Evolutionary conservation across 78 protist genomes (phyloP).

Genomic region (Planoprotostelium fungivorum): DNA sequence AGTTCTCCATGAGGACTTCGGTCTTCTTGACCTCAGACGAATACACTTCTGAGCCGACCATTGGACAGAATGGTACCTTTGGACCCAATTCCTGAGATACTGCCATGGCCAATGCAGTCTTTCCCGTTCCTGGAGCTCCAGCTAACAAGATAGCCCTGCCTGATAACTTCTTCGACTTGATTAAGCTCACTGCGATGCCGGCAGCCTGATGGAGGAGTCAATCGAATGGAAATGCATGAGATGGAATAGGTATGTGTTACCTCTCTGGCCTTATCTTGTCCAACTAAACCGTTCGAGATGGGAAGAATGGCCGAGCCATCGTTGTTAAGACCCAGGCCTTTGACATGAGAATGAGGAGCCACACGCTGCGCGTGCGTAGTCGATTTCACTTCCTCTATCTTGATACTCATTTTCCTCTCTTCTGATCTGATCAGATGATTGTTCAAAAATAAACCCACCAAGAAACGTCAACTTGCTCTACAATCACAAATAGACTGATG

Average conservation of each 20-base stretch:
- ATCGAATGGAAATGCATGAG: neutral
- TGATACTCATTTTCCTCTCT: neutral
- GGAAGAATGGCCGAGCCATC: slow-evolving; percentile 81
- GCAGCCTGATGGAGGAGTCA: slow-evolving; percentile 75
- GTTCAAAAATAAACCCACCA: too few relatives aligned
- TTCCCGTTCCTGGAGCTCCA: slow-evolving; percentile 98
- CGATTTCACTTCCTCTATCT: slow-evolving; percentile 89
- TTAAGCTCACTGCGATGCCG: slow-evolving; percentile 96
- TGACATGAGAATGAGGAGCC: slow-evolving; percentile 96
- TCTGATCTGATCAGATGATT: too few relatives aligned
- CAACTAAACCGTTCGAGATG: slow-evolving; percentile 94
- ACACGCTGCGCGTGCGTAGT: slow-evolving; percentile 85
- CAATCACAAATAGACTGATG: too few relatives aligned
- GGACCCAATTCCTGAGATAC: slow-evolving; percentile 96
- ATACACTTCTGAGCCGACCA: slow-evolving; percentile 98
- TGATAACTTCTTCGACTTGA: slow-evolving; percentile 97
- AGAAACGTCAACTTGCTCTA: too few relatives aligned
- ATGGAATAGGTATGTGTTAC: slow-evolving; percentile 22
- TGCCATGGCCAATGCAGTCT: slow-evolving; percentile 98
- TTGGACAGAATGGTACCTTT: slow-evolving; percentile 98
- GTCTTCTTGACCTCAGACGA: slow-evolving; percentile 95
- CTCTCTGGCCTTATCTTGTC: slow-evolving; percentile 97
- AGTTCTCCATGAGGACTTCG: slow-evolving; percentile 97
- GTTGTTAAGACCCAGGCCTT: slow-evolving; percentile 95
- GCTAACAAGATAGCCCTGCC: slow-evolving; percentile 98